Evolutionary conservation across 306 rosid species (phyloP).

Genomic region (apple (Malus domestica)): DNA sequence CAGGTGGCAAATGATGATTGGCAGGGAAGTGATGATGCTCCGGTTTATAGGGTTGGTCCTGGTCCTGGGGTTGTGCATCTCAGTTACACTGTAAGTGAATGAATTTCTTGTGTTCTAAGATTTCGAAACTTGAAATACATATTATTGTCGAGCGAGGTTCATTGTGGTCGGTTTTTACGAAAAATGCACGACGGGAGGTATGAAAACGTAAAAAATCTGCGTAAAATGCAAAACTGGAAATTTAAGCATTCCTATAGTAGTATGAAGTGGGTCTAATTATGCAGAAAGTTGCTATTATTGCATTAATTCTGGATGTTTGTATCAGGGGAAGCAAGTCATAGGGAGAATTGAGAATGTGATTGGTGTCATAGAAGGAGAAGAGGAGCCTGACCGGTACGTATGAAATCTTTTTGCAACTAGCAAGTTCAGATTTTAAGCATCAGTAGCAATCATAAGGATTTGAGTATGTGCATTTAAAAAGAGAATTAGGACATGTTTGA

Average conservation of each 20-base stretch:
- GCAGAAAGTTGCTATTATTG: not conserved
- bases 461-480: not conserved
- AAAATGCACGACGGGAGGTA: too few relatives aligned
- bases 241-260: too few relatives aligned
- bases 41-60: conserved; percentile 54
- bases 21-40: conserved; percentile 59
- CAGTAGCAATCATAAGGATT: not conserved
- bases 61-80: conserved; percentile 70
- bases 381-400: conserved; percentile 66
- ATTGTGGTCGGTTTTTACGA: too few relatives aligned
- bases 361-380: conserved; percentile 65
- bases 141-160: too few relatives aligned
- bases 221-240: too few relatives aligned
- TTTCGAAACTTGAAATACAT: too few relatives aligned
- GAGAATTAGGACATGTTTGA: not conserved
- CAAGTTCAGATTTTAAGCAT: not conserved
- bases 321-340: conserved; percentile 45
- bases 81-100: conserved; percentile 37
- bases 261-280: not conserved
- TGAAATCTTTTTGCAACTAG: not conserved
- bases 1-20: conserved; percentile 52
- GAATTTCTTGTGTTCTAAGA: not conserved
- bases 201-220: too few relatives aligned
- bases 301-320: conserved; percentile 5
- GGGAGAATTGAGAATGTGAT: conserved; percentile 55